phyloP scores from a whole-genome alignment of 2,329 filamentous ascomycete genomes.

The Endoconidiophora polonica region DNA sequence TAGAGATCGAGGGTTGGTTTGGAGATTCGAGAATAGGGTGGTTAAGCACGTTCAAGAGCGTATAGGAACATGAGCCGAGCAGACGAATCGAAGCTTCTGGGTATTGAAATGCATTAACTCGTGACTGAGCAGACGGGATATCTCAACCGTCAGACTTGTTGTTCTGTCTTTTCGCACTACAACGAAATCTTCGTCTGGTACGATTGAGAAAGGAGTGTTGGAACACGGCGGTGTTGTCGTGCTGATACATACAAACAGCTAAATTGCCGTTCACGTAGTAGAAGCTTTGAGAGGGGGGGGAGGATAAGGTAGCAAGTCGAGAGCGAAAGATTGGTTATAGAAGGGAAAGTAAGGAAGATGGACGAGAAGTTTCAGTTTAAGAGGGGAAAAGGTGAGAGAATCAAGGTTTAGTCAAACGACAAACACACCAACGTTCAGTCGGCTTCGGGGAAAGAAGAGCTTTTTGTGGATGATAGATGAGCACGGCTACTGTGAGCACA shows the following conservation, averaged over 20 bases:
- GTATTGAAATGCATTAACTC: conserved; percentile 35
- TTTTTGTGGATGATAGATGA: not conserved
- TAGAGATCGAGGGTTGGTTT: conserved; percentile 15
- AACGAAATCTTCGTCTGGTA: conserved; percentile 12
- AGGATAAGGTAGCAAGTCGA: conserved; percentile 8
- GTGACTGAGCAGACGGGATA: conserved; percentile 32
- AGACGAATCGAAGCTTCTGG: conserved; percentile 32
- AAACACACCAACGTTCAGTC: conserved; percentile 10
- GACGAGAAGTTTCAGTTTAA: not conserved
- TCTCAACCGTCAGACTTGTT: conserved; percentile 69
- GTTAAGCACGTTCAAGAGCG: conserved; percentile 12
- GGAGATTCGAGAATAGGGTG: conserved; percentile 20
- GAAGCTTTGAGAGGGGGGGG: conserved; percentile 11
- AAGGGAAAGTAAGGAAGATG: conserved; percentile 1
- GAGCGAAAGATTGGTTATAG: not conserved
- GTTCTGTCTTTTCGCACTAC: conserved; percentile 12
- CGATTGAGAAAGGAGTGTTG: conserved; percentile 54
- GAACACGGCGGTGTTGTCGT: conserved; percentile 77
- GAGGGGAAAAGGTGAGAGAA: conserved; percentile 11
- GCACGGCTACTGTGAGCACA: not conserved
- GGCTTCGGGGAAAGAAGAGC: conserved; percentile 6
- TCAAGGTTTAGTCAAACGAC: not conserved
- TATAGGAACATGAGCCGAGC: conserved; percentile 18
- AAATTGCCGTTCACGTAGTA: conserved; percentile 11
- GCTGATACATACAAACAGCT: conserved; percentile 84